Evolutionary conservation across 768 basidiomycete species (phyloP).

Genomic region (Amanita rimosa): DNA sequence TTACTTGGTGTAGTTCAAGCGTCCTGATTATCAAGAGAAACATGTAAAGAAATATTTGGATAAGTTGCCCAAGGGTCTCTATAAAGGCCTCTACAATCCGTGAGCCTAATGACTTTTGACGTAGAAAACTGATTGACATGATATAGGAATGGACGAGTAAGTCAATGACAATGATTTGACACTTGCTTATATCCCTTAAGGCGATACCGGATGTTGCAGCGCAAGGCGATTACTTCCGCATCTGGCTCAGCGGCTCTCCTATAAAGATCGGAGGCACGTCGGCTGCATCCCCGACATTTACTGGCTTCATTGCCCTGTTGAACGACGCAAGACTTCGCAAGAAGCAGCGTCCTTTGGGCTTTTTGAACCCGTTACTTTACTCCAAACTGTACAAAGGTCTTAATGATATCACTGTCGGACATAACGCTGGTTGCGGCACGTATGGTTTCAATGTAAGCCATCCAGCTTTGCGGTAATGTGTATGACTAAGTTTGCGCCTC

Average conservation of each 20-base stretch:
- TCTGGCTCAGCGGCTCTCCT: conserved; percentile 29
- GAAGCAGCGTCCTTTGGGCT: conserved; percentile 36
- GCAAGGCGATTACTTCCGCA: conserved; percentile 35
- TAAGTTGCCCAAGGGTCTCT: conserved; percentile 28
- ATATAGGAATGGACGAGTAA: conserved; percentile 37
- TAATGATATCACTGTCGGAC: conserved; percentile 50
- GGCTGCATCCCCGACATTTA: conserved; percentile 48
- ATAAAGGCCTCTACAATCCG: conserved; percentile 42
- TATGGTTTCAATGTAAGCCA: conserved; percentile 49
- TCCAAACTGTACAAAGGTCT: conserved; percentile 24
- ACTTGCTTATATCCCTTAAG: conserved; percentile 14
- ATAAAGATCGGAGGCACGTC: conserved; percentile 46
- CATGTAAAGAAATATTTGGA: conserved; percentile 28
- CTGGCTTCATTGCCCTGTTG: conserved; percentile 48
- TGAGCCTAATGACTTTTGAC: conserved; percentile 15
- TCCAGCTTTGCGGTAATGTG: background rate
- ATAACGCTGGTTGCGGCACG: conserved; percentile 51
- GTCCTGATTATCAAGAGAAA: conserved; percentile 27
- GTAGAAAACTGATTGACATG: background rate
- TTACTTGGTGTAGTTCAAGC: conserved; percentile 12
- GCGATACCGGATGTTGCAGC: conserved; percentile 58
- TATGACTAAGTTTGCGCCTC: background rate
- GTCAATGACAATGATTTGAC: conserved; percentile 6
- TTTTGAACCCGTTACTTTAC: conserved; percentile 57
- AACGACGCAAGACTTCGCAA: conserved; percentile 44